Evolutionary conservation across 192 early-diverging fungal species (phyloP).

Genomic region (Globomyces pollinis-pini): DNA sequence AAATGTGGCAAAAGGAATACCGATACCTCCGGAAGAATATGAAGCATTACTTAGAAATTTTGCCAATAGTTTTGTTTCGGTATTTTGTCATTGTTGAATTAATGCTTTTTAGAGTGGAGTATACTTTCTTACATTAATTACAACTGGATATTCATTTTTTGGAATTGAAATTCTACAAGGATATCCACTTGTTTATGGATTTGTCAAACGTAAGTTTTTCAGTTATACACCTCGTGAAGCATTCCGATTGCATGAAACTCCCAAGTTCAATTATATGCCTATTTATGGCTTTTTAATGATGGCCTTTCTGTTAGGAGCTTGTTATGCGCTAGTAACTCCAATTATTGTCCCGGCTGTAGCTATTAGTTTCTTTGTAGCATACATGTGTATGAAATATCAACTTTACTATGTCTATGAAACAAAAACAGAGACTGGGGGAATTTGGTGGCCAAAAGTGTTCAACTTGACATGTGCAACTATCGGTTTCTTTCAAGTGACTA

Average conservation of each 20-base stretch:
- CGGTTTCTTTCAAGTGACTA: conserved; percentile 31
- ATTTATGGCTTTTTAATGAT: conserved; percentile 30
- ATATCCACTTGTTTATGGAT: conserved; percentile 24
- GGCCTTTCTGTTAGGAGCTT: conserved; percentile 25
- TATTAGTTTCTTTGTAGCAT: conserved; percentile 26
- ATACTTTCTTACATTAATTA: conserved; percentile 28
- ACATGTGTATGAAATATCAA: conserved; percentile 40
- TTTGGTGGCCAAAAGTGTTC: conserved; percentile 34
- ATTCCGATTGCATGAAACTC: conserved; percentile 29
- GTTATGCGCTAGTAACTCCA: conserved; percentile 31
- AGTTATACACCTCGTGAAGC: conserved; percentile 31
- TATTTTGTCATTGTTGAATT: too few species aligned
- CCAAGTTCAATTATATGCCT: conserved; percentile 24
- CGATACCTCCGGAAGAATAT: background rate
- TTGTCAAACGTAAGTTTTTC: conserved; percentile 30
- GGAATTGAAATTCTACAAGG: conserved; percentile 40
- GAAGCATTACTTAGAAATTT: conserved; percentile 10
- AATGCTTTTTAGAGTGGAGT: too few species aligned
- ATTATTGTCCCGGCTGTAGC: conserved; percentile 29
- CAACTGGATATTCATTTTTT: conserved; percentile 20
- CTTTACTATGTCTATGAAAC: conserved; percentile 41
- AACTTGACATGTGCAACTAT: conserved; percentile 22
- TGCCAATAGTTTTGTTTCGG: conserved; percentile 10
- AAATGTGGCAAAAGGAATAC: too few species aligned
- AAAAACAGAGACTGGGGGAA: conserved; percentile 29